Evolutionary conservation across 768 basidiomycete genomes (phyloP), one percentile per base, ranked within the genome.

Genomic region (Mycena venus): DNA sequence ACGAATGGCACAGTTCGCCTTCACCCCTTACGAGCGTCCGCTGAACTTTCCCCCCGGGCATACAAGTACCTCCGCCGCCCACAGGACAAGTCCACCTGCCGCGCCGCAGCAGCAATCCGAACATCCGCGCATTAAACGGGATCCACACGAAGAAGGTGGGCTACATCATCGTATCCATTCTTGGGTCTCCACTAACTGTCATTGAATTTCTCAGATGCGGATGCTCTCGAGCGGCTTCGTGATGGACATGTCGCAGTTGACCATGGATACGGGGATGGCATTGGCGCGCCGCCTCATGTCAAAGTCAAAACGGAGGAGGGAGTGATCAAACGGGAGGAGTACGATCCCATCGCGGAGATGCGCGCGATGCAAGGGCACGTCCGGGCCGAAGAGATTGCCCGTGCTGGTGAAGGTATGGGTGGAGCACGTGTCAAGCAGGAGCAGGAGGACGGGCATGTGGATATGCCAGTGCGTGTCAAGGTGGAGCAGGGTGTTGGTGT

Each of bases 71-170:
- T n/a, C n/a, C n/a, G 31, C 25, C 2, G 14, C 4, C 10, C 53
- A 31, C 34, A 59, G 34, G 10, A 17, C 15, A 10, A 56, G 55
- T 29, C 31, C 34, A 21, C 3, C 62, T 12, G 15, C 15, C 21
- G 27, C n/a, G n/a, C 29, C 51, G 19, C 49, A 1, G 19, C 11
- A 21, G 9, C 21, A 21, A 4, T 29, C 60, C 36, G 27, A 25
- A 27, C 4, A 31, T 8, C 1, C 36, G 3, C 49, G 11, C 12
- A 58, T 15, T 4, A 73, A 73, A 27, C 40, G 42, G 0, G 72
- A 73, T 44, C 72, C 72, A 8, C 47, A 68, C n/a, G 72, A 73
- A 49, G 72, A 73, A 64, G 72, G 72, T 68, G 1, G 34, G 58
- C n/a, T 19, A 38, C 36, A 14, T 38, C 36, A 38, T 38, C 8